Percentiles rank a stretch among this genome's conserved stretches.
phyloP scores from a whole-genome alignment of 805 yeast species.

The Yamadazyma olivae region DNA sequence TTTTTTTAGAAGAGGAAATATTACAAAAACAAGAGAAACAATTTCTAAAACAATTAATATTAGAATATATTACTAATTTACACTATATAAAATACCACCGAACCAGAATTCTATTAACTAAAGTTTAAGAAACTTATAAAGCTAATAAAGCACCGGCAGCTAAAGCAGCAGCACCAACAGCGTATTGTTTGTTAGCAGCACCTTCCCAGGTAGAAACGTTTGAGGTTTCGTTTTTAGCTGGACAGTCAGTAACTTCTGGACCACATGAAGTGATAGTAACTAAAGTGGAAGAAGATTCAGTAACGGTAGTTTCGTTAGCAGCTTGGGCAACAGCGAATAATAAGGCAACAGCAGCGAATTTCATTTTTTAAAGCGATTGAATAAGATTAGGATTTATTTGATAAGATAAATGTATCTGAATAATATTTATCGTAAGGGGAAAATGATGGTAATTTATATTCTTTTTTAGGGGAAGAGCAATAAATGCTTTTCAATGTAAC shows the following conservation, averaged over 20 bases:
- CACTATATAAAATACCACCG: constrained; percentile 8
- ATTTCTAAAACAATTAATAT: no score
- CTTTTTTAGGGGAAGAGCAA: neutral
- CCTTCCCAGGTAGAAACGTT: constrained; percentile 17
- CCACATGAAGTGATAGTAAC: constrained; percentile 43
- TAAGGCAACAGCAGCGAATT: constrained; percentile 25
- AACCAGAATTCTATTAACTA: neutral
- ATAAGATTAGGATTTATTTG: no score
- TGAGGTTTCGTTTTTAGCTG: constrained; percentile 28
- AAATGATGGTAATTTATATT: neutral
- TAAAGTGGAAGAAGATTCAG: constrained; percentile 31
- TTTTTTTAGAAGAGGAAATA: neutral
- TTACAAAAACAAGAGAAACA: neutral
- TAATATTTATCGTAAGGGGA: neutral
- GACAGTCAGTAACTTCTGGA: constrained; percentile 41
- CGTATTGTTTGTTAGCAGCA: constrained; percentile 17
- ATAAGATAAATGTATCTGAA: neutral
- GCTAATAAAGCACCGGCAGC: constrained; percentile 22
- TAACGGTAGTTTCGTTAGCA: constrained; percentile 29
- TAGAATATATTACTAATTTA: constrained; percentile 6
- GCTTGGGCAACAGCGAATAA: constrained; percentile 18
- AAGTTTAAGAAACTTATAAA: constrained; percentile 10
- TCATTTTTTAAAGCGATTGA: constrained; percentile 23
- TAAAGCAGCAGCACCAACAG: constrained; percentile 20
- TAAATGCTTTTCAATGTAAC: no score